A percentile compares a stretch with the other conserved stretches of the same genome.
These are phyloP conservation scores for Aspergillus clavatus DNA, from an alignment of 2,329 filamentous ascomycete genomes.

Conservation along the genomic window DNA sequence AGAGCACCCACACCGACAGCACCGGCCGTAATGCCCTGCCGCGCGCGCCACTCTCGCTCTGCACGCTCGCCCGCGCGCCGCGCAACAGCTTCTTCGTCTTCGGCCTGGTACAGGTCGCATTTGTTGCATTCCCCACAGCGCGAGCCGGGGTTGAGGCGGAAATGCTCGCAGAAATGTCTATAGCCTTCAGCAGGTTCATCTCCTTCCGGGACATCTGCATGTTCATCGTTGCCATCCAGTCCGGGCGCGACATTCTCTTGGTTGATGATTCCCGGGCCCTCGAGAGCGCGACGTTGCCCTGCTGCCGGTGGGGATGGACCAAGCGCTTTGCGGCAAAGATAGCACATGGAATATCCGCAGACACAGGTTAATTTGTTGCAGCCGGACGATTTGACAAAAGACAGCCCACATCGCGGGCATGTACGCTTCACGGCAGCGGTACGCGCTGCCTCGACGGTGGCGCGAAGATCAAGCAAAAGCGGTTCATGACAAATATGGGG, in stretches of 20 bases:
- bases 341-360: conserved; percentile 98
- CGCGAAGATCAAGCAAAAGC: conserved; percentile 72
- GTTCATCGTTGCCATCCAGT: conserved; percentile 17
- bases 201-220: conserved; percentile 25
- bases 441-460: conserved; percentile 87
- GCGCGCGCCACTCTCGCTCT: conserved; percentile 65
- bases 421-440: conserved; percentile 92
- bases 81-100: conserved; percentile 67
- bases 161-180: conserved; percentile 93
- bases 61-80: conserved; percentile 65
- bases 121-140: conserved; percentile 73
- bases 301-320: conserved; percentile 22
- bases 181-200: conserved; percentile 66
- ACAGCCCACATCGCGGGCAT: conserved; percentile 84
- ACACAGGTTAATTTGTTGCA: conserved; percentile 97
- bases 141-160: conserved; percentile 72
- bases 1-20: conserved; percentile 13
- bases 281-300: conserved; percentile 7
- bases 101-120: conserved; percentile 68
- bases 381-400: conserved; percentile 86
- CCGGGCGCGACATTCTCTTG: conserved; percentile 40
- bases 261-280: conserved; percentile 5
- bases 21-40: conserved; percentile 46
- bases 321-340: conserved; percentile 76
- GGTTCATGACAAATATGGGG: conserved; percentile 88